These are phyloP conservation scores for Trichoderma koningiopsis DNA, from an alignment of 2,329 filamentous ascomycete species.

Conservation along the genomic window DNA sequence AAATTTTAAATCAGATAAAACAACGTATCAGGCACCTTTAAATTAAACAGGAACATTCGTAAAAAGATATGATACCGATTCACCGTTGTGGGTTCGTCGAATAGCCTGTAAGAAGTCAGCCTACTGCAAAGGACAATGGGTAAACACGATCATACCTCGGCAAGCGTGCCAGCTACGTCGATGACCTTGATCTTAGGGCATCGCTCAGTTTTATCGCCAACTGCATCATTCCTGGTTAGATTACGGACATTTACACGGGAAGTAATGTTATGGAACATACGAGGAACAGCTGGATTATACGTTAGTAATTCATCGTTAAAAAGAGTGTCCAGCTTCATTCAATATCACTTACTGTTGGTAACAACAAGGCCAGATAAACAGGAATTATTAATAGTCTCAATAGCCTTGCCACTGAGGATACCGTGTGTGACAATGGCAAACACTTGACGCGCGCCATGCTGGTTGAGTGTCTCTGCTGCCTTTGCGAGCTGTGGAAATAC, in stretches of 20 bases:
- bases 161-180: slow-evolving; percentile 82
- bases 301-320: slow-evolving; percentile 31
- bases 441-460: slow-evolving; percentile 83
- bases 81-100: slow-evolving; percentile 67
- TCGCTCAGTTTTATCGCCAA: slow-evolving; percentile 75
- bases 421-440: slow-evolving; percentile 96
- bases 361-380: slow-evolving; percentile 78
- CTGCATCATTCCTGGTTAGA: slow-evolving; percentile 30
- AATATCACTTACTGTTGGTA: slow-evolving; percentile 66
- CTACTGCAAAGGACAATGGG: slow-evolving; percentile 2
- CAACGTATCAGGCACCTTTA: background rate
- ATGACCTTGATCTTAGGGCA: slow-evolving; percentile 86
- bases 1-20: slow-evolving; percentile 1
- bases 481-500: slow-evolving; percentile 57
- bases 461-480: slow-evolving; percentile 84
- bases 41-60: slow-evolving; percentile 61
- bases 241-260: background rate
- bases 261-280: slow-evolving; percentile 29
- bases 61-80: slow-evolving; percentile 67
- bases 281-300: slow-evolving; percentile 39
- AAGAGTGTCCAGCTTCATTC: background rate
- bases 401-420: slow-evolving; percentile 84
- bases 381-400: slow-evolving; percentile 80
- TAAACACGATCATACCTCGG: slow-evolving; percentile 48
- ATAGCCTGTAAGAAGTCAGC: slow-evolving; percentile 54